A percentile compares a stretch with the other conserved stretches of the same genome.
Conservation (phyloP, 2,329 filamentous ascomycete species). For the Pestalotiopsis sp. region DNA sequence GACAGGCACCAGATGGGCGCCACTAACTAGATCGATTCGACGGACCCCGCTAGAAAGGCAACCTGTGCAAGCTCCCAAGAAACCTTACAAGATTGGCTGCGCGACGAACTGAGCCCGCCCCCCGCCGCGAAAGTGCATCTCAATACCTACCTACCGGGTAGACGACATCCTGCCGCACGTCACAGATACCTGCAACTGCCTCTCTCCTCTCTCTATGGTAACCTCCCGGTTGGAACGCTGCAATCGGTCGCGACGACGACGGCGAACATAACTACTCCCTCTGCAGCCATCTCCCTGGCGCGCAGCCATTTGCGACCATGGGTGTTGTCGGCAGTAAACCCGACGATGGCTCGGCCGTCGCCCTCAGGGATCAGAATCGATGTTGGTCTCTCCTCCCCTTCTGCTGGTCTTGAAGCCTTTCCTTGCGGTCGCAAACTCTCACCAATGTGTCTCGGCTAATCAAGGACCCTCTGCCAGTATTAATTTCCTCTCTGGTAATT, state of each 20-base stretch:
- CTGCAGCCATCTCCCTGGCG: conserved; percentile 27
- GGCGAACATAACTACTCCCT: conserved; percentile 2
- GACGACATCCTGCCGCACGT: conserved; percentile 1
- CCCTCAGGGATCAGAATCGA: conserved; percentile 87
- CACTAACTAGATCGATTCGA: conserved; percentile 6
- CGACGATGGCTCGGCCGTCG: conserved; percentile 79
- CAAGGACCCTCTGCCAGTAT: conserved; percentile 57
- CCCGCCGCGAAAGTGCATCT: neutral
- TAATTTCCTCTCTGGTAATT: conserved; percentile 80
- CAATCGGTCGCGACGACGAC: conserved; percentile 3
- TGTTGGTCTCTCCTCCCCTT: conserved; percentile 57
- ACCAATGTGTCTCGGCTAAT: conserved; percentile 1
- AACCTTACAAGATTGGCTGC: conserved; percentile 7
- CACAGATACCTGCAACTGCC: neutral
- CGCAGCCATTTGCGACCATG: conserved; percentile 60
- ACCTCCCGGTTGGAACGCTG: neutral
- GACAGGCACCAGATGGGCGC: neutral
- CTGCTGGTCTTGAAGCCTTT: neutral
- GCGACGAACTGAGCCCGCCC: neutral
- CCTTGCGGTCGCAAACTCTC: neutral
- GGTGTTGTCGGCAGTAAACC: conserved; percentile 87
- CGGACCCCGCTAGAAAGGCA: conserved; percentile 9
- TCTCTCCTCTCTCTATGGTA: neutral
- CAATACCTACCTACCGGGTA: neutral
- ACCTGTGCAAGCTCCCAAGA: neutral